A percentile compares a stretch with the other conserved stretches of the same genome.
Conservation (phyloP, 2,329 filamentous ascomycete genomes). For the Exophiala xenobiotica region DNA sequence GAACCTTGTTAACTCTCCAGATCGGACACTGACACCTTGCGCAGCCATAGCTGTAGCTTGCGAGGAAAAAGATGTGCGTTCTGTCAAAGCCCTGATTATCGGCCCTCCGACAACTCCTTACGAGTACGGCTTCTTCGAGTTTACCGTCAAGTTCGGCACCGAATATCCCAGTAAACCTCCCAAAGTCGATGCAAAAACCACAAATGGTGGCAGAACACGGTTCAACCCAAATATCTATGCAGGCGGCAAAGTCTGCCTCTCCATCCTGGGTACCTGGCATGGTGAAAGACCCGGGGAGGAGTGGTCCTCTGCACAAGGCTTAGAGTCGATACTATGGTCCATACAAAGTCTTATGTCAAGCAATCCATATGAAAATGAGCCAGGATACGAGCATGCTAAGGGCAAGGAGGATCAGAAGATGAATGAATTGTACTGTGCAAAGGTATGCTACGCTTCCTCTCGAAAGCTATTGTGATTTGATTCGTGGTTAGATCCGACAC, state of each 20-base stretch:
- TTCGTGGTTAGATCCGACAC: constrained; percentile 69
- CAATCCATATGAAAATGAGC: constrained; percentile 95
- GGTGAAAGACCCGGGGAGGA: constrained; percentile 79
- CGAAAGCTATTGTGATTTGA: neutral
- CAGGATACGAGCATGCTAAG: constrained; percentile 79
- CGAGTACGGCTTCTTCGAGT: constrained; percentile 96
- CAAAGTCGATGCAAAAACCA: constrained; percentile 69
- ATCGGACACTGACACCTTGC: constrained; percentile 18
- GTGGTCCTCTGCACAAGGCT: constrained; percentile 93
- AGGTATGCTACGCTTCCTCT: constrained; percentile 52
- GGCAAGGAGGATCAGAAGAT: constrained; percentile 67
- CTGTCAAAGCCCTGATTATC: constrained; percentile 82
- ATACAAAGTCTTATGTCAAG: constrained; percentile 94
- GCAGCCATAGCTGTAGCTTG: constrained; percentile 77
- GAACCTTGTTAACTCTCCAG: neutral
- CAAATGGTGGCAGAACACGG: constrained; percentile 80
- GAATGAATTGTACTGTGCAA: constrained; percentile 73
- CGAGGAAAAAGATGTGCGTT: constrained; percentile 82
- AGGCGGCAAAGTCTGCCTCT: constrained; percentile 88
- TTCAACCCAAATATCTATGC: constrained; percentile 98
- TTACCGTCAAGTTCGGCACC: constrained; percentile 43
- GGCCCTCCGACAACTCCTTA: constrained; percentile 94
- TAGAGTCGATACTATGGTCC: constrained; percentile 90
- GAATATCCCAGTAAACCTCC: constrained; percentile 76
- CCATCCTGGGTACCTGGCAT: constrained; percentile 92